Base-by-base conservation (phyloP, 2,329 filamentous ascomycete genomes). In the Exophiala aquamarina region DNA sequence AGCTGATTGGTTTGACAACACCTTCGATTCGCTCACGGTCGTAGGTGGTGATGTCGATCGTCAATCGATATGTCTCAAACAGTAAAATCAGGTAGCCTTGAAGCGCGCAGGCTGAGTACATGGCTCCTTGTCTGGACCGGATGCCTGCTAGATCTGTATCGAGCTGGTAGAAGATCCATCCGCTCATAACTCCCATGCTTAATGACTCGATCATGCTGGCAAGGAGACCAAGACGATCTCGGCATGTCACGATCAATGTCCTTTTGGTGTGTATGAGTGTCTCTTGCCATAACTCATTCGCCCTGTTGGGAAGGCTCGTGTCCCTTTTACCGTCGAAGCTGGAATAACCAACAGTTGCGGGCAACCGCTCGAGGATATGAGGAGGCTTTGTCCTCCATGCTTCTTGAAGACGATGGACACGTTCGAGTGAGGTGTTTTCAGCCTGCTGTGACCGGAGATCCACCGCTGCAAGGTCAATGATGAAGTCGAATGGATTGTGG, bases 71-170 rank as follows among this genome's bases (percentile, higher is more conserved):
- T 0, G 81, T 83, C 64, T 91, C 87, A 52, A 87, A 90, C 10
- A 89, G 72, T 9, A 91, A 72, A 40, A 89, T 83, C 3, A 91
- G 73, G 60, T 91, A 91, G 1, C 86, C 86, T 59, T 91, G 87
- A 4, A 91, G 71, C 3, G 80, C 84, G 5, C 84, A 76, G 0
- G 84, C 81, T 2, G 80, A 87, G 58, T 90, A 91, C 0, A 91
- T 66, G 4, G 83, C 84, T 39, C 85, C 87, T 63, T 90, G 71
- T 2, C 86, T 76, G 19, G 86, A 89, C 18, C 86, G 77, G 38
- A 91, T 90, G 0, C 87, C 87, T 1, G 84, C 73, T 37, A 85
- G 78, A 47, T 83, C 84, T 9, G 80, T 74, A 2, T 79, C 77
- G 0, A 90, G 72, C 17, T 81, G 67, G 56, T 80, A 79, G 61